Conservation (phyloP, 306 rosid species). For the Prunus mongolica region DNA sequence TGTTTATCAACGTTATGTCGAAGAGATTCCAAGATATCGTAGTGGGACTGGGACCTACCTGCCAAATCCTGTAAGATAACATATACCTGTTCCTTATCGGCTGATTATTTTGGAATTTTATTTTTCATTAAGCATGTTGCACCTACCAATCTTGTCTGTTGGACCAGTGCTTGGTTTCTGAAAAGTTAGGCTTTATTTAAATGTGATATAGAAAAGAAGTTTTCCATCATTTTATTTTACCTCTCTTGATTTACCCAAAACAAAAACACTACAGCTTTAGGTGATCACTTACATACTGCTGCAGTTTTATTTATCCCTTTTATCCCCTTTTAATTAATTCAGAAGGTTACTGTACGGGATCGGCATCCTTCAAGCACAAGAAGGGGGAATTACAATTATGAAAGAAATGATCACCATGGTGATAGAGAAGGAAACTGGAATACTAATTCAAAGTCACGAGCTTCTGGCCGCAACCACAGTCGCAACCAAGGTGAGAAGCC, state of each 20-base stretch:
- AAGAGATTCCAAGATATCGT: slow-evolving; percentile 82
- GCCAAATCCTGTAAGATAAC: slow-evolving; percentile 89
- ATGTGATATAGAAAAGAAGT: neutral
- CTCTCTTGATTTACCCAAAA: too few relatives aligned
- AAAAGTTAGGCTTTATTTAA: neutral
- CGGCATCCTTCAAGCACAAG: slow-evolving; percentile 70
- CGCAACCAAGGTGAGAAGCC: slow-evolving; percentile 67
- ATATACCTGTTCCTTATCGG: neutral
- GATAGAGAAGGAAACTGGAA: slow-evolving; percentile 94
- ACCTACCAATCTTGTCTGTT: neutral
- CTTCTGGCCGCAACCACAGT: slow-evolving; percentile 63
- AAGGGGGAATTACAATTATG: slow-evolving; percentile 69
- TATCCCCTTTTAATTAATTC: slow-evolving; percentile 23
- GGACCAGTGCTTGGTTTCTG: neutral
- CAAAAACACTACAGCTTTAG: neutral
- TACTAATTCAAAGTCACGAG: slow-evolving; percentile 59
- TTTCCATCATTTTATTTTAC: neutral
- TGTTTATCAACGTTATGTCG: slow-evolving; percentile 65
- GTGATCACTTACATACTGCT: neutral
- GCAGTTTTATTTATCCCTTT: slow-evolving; percentile 5
- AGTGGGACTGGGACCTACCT: slow-evolving; percentile 96
- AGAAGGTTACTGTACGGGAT: slow-evolving; percentile 75
- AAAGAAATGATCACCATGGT: slow-evolving; percentile 73
- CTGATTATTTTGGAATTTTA: slow-evolving; percentile 8
- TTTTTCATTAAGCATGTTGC: slow-evolving; percentile 2